A percentile compares a stretch with the other conserved stretches of the same genome.
Evolutionary conservation across 495 filamentous ascomycete genomes (phyloP).

Genomic region (Ramalina peruviana): DNA sequence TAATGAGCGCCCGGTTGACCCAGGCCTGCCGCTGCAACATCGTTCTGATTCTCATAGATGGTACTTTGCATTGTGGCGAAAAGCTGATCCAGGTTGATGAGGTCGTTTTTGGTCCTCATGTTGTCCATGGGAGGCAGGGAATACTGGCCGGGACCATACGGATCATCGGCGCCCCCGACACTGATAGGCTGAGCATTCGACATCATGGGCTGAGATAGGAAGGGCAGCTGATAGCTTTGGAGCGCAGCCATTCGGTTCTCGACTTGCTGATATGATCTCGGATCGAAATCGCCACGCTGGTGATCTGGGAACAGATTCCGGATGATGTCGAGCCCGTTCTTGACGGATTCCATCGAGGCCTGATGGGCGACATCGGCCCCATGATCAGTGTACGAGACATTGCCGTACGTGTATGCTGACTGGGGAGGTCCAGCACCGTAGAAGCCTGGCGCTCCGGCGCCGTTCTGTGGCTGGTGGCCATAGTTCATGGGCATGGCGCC

Average conservation of each 20-base stretch:
- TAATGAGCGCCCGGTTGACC: slow-evolving; percentile 56
- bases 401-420: slow-evolving; percentile 45
- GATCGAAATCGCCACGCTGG: slow-evolving; percentile 80
- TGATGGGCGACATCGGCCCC: slow-evolving; percentile 30
- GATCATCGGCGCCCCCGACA: slow-evolving; percentile 30
- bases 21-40: slow-evolving; percentile 59
- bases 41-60: slow-evolving; percentile 79
- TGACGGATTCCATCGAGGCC: slow-evolving; percentile 48
- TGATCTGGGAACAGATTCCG: slow-evolving; percentile 89
- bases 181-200: slow-evolving; percentile 47
- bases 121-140: slow-evolving; percentile 73
- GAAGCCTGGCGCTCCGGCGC: slow-evolving; percentile 44
- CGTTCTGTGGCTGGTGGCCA: slow-evolving; percentile 31
- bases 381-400: slow-evolving; percentile 55
- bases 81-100: slow-evolving; percentile 82
- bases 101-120: slow-evolving; percentile 79
- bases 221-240: slow-evolving; percentile 53
- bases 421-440: slow-evolving; percentile 39
- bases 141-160: slow-evolving; percentile 36
- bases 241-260: slow-evolving; percentile 65
- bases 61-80: slow-evolving; percentile 90
- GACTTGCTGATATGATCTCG: slow-evolving; percentile 67
- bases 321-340: slow-evolving; percentile 73
- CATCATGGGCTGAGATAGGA: slow-evolving; percentile 43
- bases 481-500: slow-evolving; percentile 33